A percentile compares a stretch with the other conserved stretches of the same genome.
Evolutionary conservation across 2,329 filamentous ascomycete genomes (phyloP).

Genomic region (Pseudocercospora crystallina): DNA sequence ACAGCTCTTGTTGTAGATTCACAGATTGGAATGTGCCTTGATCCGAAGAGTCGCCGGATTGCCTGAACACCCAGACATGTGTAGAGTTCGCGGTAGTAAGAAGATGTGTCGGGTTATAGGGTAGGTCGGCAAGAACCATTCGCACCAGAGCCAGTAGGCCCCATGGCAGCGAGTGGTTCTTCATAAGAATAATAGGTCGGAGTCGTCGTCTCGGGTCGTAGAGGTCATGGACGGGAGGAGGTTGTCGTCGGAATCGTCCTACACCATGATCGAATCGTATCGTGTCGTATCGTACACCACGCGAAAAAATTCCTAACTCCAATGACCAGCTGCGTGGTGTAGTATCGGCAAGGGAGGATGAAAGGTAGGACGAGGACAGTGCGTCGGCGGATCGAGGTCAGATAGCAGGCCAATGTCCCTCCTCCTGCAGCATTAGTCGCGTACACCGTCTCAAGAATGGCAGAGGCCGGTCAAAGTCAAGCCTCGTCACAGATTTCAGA

Average conservation of each 20-base stretch:
- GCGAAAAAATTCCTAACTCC: not conserved
- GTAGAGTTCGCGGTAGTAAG: constrained; percentile 56
- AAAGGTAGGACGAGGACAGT: constrained; percentile 10
- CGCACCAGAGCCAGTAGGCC: constrained; percentile 30
- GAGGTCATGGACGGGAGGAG: constrained; percentile 7
- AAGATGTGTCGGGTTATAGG: constrained; percentile 76
- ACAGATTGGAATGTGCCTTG: constrained; percentile 61
- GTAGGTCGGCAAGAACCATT: constrained; percentile 47
- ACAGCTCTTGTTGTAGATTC: constrained; percentile 62
- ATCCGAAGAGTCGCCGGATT: constrained; percentile 47
- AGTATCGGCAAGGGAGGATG: not conserved
- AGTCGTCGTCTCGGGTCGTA: constrained; percentile 8
- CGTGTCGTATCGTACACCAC: constrained; percentile 1
- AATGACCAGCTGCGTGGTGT: not conserved
- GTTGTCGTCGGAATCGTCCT: constrained; percentile 7
- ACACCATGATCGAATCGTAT: constrained; percentile 17
- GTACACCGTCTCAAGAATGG: constrained; percentile 8
- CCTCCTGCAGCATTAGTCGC: not conserved
- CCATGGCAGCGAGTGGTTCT: constrained; percentile 13
- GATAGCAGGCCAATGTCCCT: constrained; percentile 2
- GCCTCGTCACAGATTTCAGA: not conserved
- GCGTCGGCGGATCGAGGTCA: constrained; percentile 1
- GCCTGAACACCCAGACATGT: constrained; percentile 69
- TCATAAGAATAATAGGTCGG: constrained; percentile 20
- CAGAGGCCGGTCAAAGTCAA: constrained; percentile 8